These are phyloP conservation scores for Colletotrichum somersetense DNA, from an alignment of 2,329 filamentous ascomycete genomes.

Conservation along the genomic window DNA sequence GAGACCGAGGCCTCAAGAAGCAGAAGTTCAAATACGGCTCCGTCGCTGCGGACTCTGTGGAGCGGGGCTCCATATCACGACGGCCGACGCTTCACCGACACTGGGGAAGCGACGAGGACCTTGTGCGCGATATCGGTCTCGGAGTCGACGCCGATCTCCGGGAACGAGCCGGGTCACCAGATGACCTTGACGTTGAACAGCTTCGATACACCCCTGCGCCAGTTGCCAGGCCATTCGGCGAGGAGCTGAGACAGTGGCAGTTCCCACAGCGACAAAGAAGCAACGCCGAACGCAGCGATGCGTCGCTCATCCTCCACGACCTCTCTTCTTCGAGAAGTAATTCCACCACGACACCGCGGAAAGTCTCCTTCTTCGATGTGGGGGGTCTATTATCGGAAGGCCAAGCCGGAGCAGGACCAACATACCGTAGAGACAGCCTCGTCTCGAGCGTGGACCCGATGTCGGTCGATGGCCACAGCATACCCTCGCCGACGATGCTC, in stretches of 20 bases:
- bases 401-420: constrained; percentile 48
- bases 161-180: constrained; percentile 48
- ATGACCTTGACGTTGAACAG: constrained; percentile 40
- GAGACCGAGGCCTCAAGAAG: constrained; percentile 92
- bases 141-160: constrained; percentile 69
- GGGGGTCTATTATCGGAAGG: constrained; percentile 78
- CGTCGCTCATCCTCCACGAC: constrained; percentile 56
- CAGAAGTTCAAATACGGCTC: constrained; percentile 80
- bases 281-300: constrained; percentile 59
- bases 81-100: constrained; percentile 70
- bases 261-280: constrained; percentile 58
- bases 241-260: constrained; percentile 61
- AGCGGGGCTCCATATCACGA: constrained; percentile 56
- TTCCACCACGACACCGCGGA: constrained; percentile 62
- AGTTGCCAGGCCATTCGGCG: constrained; percentile 47
- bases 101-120: constrained; percentile 92
- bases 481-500: constrained; percentile 59
- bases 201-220: constrained; percentile 54
- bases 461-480: constrained; percentile 48
- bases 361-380: constrained; percentile 87
- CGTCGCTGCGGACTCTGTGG: constrained; percentile 72
- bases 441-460: constrained; percentile 57
- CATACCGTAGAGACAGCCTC: constrained; percentile 56
- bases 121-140: constrained; percentile 84
- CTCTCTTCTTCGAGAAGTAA: constrained; percentile 55